These are phyloP conservation scores for Astrephomene gubernaculifera DNA, from an alignment of 139 green algal genomes.

Conservation along the genomic window DNA sequence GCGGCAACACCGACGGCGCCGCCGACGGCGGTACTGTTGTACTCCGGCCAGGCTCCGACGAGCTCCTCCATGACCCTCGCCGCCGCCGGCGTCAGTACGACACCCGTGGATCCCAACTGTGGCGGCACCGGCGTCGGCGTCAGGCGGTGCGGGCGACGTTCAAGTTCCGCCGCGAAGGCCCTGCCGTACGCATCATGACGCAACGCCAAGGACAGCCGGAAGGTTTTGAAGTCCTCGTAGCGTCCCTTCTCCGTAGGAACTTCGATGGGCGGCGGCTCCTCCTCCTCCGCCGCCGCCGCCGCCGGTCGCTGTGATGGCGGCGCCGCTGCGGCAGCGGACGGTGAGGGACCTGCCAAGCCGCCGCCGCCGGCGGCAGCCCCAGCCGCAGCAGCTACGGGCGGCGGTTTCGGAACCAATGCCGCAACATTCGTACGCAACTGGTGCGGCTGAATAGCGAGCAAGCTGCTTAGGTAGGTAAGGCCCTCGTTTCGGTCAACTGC, in stretches of 20 bases:
- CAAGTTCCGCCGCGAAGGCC: neutral
- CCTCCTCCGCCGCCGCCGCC: neutral
- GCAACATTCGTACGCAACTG: neutral
- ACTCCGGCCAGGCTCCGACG: neutral
- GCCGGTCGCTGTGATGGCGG: neutral
- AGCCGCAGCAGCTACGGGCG: neutral
- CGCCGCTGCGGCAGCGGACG: too few species aligned
- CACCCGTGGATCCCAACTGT: neutral
- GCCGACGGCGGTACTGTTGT: neutral
- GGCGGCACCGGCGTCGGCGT: neutral
- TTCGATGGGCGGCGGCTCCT: neutral
- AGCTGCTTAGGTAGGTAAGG: neutral
- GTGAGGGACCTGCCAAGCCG: too few species aligned
- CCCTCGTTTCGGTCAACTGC: too few species aligned
- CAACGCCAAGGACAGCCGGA: too few species aligned
- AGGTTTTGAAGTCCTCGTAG: too few species aligned
- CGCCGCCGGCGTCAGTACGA: neutral
- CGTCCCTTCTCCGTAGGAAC: neutral
- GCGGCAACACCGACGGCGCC: constrained; percentile 5
- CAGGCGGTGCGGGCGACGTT: neutral
- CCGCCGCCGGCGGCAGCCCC: too few species aligned
- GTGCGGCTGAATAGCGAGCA: neutral
- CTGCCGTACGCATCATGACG: too few species aligned
- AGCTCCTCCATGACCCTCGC: neutral
- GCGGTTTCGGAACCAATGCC: neutral